Base-by-base conservation (phyloP, 2,329 filamentous ascomycete genomes). In the Massarina eburnea region DNA sequence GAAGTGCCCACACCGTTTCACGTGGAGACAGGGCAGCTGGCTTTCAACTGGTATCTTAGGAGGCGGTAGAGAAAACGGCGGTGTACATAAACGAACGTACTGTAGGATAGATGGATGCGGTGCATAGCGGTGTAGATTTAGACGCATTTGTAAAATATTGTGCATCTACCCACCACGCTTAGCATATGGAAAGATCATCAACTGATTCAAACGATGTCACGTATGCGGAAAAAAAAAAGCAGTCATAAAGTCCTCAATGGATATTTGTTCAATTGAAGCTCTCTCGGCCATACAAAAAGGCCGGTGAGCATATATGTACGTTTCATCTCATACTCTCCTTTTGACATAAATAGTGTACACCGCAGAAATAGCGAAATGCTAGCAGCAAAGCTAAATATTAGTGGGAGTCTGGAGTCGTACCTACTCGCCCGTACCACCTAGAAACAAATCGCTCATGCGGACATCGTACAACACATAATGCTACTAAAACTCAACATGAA, bases 1-100 rank as follows among this genome's bases (percentile, higher is more conserved):
- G 94, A 79, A 62, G 76, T 79, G 49, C 92, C 92, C 1, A 90
- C 89, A 19, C 92, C 92, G 15, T 96, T 91, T 71, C 72, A 76
- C 40, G 76, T 81, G 46, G 75, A 82, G 54, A 80, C 85, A n/a
- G 85, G 81, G 66, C 89, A 91, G 70, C 74, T 95, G 66, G 90
- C 91, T 0, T 95, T 91, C 71, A 91, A 89, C 71, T 99, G 92
- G 92, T 99, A 97, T 72, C 71, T 97, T 73, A 80, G 86, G 70
- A 82, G 91, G 69, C 79, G 90, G 66, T 95, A 83, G 71, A 56
- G 24, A 20, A 19, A 27, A 30, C n/a, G 26, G 19, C 4, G 20
- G 20, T 5, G 19, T 19, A 24, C 19, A 19, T 7, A 9, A 29
- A 7, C 14, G 4, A 9, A 21, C 17, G 20, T 19, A 26, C 14